Percentiles rank a stretch among this genome's conserved stretches.
These are phyloP conservation scores for Leishmania arabica DNA, from an alignment of 208 protist species.

Conservation along the genomic window DNA sequence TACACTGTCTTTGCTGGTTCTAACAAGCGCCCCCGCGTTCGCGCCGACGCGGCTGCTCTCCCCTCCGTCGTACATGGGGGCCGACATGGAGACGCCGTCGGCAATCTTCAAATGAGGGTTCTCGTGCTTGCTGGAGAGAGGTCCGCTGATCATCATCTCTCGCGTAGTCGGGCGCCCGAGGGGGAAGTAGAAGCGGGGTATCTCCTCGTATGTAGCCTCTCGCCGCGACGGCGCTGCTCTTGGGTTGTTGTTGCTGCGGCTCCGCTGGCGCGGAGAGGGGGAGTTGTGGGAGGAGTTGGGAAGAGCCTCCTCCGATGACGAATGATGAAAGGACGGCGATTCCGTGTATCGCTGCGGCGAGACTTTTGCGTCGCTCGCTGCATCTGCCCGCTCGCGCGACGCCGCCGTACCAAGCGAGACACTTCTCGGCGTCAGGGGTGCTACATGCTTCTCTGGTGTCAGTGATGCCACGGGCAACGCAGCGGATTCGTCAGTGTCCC, in stretches of 20 bases:
- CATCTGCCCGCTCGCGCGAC: not conserved
- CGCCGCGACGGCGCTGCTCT: constrained; percentile 1
- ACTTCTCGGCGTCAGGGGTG: not conserved
- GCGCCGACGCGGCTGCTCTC: constrained; percentile 19
- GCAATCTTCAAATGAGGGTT: constrained; percentile 76
- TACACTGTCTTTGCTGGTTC: constrained; percentile 15
- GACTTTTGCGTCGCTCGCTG: not conserved
- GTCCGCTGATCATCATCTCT: constrained; percentile 55
- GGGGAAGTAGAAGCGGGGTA: constrained; percentile 90
- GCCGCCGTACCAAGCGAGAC: constrained; percentile 9
- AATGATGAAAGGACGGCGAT: constrained; percentile 5
- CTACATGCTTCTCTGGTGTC: constrained; percentile 17
- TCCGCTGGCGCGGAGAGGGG: constrained; percentile 7
- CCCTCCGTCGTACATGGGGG: constrained; percentile 40
- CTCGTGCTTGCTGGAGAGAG: constrained; percentile 47
- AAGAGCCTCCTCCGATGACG: constrained; percentile 13
- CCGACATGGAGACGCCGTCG: constrained; percentile 50
- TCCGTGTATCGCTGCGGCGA: constrained; percentile 5
- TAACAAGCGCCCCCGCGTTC: constrained; percentile 14
- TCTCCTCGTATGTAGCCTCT: constrained; percentile 60
- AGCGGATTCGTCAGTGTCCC: not conserved
- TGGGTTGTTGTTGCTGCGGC: constrained; percentile 14
- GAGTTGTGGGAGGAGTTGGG: constrained; percentile 6
- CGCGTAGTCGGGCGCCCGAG: constrained; percentile 41
- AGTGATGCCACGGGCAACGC: not conserved